Base-by-base conservation (phyloP, 23 red algal species). In the Gracilaria domingensis region DNA sequence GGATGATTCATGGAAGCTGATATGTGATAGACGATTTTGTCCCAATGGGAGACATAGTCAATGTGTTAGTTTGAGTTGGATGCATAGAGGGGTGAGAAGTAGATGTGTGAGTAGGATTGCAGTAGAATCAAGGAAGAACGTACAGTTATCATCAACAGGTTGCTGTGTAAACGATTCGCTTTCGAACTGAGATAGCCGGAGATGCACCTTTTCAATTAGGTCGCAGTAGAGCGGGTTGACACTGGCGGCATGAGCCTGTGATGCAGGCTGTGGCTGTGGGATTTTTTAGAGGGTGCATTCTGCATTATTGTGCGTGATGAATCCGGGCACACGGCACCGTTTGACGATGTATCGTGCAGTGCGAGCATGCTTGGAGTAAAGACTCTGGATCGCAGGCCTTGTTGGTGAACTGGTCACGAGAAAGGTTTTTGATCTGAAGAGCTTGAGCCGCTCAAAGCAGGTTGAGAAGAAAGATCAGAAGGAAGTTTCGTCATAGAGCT, bases 51-150 rank as follows among this genome's bases (percentile, higher is more conserved):
- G 79, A 40, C 36, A 47, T 1, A 26, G 79, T 82, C 54, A 20
- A 82, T 8, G 61, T 30, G 40, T 20, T 34, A 20, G 20, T 11
- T 55, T 2, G 37, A 21, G 39, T 5, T 13, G 48, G 37, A 14
- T 55, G 1, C 82, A 70, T 85, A n/a, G 44, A 17, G 59, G 24
- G 48, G 47, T 37, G 44, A 38, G 55, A 16, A 24, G 65, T 73
- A 37, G 56, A 65, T 4, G 21, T 26, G 26, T 86, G 82, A 26
- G 62, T 71, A 25, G 82, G 82, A 20, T 71, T 3, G 82, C 82
- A 4, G 33, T 64, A 73, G 62, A 72, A 33, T 86, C 82, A 12
- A 54, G 82, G 5, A 86, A 56, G 54, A 62, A 64, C 79, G 0
- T 77, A 77, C 72, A 40, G 26, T 77, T 35, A 42, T 34, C 21